These are phyloP conservation scores for Prunus yedoensis DNA, from an alignment of 331 rosid species.

Conservation along the genomic window DNA sequence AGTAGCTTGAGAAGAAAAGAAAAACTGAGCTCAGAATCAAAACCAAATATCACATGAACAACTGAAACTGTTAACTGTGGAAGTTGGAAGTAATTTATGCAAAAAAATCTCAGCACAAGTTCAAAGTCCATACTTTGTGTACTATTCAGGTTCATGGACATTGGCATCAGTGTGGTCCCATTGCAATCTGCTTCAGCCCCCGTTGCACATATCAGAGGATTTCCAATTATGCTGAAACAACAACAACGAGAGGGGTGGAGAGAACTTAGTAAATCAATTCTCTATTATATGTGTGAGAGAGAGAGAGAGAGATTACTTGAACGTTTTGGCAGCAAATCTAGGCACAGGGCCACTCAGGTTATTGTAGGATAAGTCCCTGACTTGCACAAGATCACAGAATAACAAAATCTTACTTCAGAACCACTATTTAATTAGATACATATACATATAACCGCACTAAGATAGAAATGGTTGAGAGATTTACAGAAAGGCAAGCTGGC, in stretches of 20 bases:
- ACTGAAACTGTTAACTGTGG: not conserved
- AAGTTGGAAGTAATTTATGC: slow-evolving; percentile 21
- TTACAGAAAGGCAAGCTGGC: slow-evolving; percentile 75
- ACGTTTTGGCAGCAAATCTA: slow-evolving; percentile 69
- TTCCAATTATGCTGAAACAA: slow-evolving; percentile 71
- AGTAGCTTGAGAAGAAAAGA: slow-evolving; percentile 44
- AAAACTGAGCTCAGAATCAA: slow-evolving; percentile 25
- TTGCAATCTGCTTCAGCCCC: slow-evolving; percentile 58
- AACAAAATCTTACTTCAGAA: slow-evolving; percentile 11
- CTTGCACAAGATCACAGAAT: slow-evolving; percentile 16
- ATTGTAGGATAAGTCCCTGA: slow-evolving; percentile 82
- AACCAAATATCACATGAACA: not conserved
- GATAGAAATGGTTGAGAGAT: slow-evolving; percentile 29
- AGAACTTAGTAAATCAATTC: not conserved
- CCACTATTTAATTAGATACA: not conserved
- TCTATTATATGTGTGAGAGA: not conserved
- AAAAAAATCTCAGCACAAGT: not conserved
- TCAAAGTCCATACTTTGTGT: slow-evolving; percentile 51
- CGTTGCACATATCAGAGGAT: slow-evolving; percentile 69
- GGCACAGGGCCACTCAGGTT: slow-evolving; percentile 84
- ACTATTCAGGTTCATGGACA: slow-evolving; percentile 50
- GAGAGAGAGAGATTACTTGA: slow-evolving; percentile 51
- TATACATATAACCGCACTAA: not conserved
- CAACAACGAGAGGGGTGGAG: slow-evolving; percentile 5
- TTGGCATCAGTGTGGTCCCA: slow-evolving; percentile 45